These are phyloP conservation scores for Aspergillus sclerotiicarbonarius DNA, from an alignment of 495 filamentous ascomycete genomes.

Conservation along the genomic window DNA sequence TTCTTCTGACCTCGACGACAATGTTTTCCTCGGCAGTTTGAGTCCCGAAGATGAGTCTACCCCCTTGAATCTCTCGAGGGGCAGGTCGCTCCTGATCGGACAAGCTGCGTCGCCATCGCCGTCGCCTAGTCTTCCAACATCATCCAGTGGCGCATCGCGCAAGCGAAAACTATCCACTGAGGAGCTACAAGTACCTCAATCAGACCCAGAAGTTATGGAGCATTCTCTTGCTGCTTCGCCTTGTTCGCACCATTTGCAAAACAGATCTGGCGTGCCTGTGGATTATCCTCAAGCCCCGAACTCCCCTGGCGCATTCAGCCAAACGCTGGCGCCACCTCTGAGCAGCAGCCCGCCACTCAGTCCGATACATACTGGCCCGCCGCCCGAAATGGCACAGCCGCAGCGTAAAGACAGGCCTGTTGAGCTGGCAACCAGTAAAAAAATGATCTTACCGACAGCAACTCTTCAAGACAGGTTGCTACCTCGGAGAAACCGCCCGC, in stretches of 20 bases:
- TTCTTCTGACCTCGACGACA: slow-evolving; percentile 46
- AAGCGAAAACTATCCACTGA: slow-evolving; percentile 35
- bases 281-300: slow-evolving; percentile 13
- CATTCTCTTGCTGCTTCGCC: slow-evolving; percentile 23
- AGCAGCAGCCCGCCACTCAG: slow-evolving; percentile 43
- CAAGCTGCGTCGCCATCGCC: slow-evolving; percentile 26
- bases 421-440: slow-evolving; percentile 22
- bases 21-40: slow-evolving; percentile 57
- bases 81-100: slow-evolving; percentile 29
- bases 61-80: slow-evolving; percentile 49
- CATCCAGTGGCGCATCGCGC: slow-evolving; percentile 31
- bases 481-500: slow-evolving; percentile 41
- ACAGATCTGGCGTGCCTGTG: not conserved
- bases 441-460: slow-evolving; percentile 44
- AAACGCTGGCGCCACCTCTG: slow-evolving; percentile 52
- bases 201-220: slow-evolving; percentile 20
- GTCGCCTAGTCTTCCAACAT: slow-evolving; percentile 18
- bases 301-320: slow-evolving; percentile 41
- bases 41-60: slow-evolving; percentile 67
- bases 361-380: slow-evolving; percentile 16
- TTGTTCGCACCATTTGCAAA: not conserved
- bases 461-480: slow-evolving; percentile 47
- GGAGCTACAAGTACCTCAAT: slow-evolving; percentile 25
- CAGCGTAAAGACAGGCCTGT: slow-evolving; percentile 4
- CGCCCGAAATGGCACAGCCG: slow-evolving; percentile 20